Base-by-base conservation (phyloP, 139 green algal species). In the Chlorella sp. region DNA sequence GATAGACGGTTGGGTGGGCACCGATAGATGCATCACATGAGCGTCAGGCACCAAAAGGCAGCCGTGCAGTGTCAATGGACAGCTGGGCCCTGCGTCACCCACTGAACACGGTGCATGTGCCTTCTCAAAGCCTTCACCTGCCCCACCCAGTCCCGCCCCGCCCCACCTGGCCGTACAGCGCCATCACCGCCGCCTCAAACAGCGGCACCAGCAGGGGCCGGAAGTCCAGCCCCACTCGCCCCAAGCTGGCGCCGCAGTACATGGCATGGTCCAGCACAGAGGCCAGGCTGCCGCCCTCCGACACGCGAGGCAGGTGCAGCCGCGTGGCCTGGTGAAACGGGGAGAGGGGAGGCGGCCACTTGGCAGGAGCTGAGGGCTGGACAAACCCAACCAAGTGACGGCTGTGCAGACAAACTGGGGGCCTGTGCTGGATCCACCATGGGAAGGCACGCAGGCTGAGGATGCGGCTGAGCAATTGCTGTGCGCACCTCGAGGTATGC, bases 211-310 rank as follows among this genome's bases (percentile, higher is more conserved):
- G 91, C 81, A 98, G 87, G 23, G 80, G 81, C 25, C 95, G 88
- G 85, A 99, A 98, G 92, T 99, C 98, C 67, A 99, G 85, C 2
- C 98, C 98, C 28, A 99, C 97, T 2, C 98, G 90, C 12, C 90
- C 93, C 34, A 99, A 92, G 38, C 91, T 96, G 72, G 93, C 93
- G 32, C 97, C 96, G 85, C 95, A 98, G 91, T 99, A 99, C 90
- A 97, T 98, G 89, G 91, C 95, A 90, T 99, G 95, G 86, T 99
- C 97, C 85, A 99, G 87, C 34, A 98, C 93, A 3, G 88, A 95
- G 7, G 92, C 94, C 78, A 99, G 87, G 68, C 90, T 92, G 78
- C 91, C 91, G 15, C 94, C 96, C 85, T 90, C 84, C 18, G 75
- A 86, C 32, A 97, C 85, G 76, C 78, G 32, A 36, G 94, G 94